Percentiles rank a stretch among this genome's conserved stretches.
Conservation (phyloP, 768 basidiomycete species). For the Leccinellum rugosiceps region DNA sequence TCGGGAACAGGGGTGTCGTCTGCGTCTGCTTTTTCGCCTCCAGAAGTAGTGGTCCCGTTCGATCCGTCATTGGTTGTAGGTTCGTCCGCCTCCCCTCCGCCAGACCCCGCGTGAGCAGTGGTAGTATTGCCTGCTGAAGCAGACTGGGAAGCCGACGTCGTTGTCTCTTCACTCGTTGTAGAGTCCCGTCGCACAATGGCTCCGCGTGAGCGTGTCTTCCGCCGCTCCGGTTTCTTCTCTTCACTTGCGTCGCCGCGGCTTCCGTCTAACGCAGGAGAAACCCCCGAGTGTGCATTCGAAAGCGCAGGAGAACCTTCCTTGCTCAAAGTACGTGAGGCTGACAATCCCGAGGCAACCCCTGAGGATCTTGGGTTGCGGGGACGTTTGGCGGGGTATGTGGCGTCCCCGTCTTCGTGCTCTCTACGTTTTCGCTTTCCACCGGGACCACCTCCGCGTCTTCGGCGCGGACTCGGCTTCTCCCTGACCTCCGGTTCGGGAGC, state of each 20-base stretch:
- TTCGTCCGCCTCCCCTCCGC: slow-evolving; percentile 21
- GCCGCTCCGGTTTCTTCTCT: slow-evolving; percentile 36
- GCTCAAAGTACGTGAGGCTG: slow-evolving; percentile 21
- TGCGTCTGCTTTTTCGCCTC: slow-evolving; percentile 1
- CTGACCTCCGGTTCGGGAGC: slow-evolving; percentile 31
- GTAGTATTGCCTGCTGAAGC: slow-evolving; percentile 25
- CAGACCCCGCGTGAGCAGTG: slow-evolving; percentile 4
- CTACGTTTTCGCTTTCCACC: slow-evolving; percentile 54
- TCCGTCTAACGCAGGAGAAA: slow-evolving; percentile 19
- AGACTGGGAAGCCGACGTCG: slow-evolving; percentile 34
- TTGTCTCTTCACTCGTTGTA: slow-evolving; percentile 48
- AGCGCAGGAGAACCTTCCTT: slow-evolving; percentile 42
- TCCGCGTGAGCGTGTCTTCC: slow-evolving; percentile 47
- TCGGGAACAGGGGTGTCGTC: not conserved
- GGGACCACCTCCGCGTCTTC: slow-evolving; percentile 38
- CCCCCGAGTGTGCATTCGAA: slow-evolving; percentile 26
- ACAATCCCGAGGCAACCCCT: slow-evolving; percentile 15
- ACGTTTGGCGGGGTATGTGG: slow-evolving; percentile 70
- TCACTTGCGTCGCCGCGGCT: slow-evolving; percentile 12
- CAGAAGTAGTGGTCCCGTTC: slow-evolving; percentile 2
- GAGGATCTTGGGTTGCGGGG: slow-evolving; percentile 50
- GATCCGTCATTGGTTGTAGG: not conserved
- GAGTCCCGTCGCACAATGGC: slow-evolving; percentile 45
- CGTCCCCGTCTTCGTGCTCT: slow-evolving; percentile 60
- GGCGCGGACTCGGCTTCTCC: slow-evolving; percentile 50